These are phyloP conservation scores for Silene noctiflora DNA, from an alignment of 179 eudicot species.

Conservation along the genomic window DNA sequence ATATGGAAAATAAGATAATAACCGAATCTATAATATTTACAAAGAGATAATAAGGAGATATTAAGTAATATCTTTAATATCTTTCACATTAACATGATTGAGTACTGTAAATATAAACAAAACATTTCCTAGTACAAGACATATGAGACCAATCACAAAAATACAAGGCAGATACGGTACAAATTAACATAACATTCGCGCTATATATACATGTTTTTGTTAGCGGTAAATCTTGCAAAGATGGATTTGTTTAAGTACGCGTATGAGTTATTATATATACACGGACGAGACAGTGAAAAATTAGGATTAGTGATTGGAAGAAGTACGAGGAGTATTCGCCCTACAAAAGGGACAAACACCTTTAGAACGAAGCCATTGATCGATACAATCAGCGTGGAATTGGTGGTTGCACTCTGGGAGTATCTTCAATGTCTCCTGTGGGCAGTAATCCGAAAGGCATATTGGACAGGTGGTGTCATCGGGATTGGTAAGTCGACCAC, in stretches of 20 bases:
- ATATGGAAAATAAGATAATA: no score
- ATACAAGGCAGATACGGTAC: no score
- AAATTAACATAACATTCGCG: background rate
- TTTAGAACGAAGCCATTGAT: slow-evolving; percentile 12
- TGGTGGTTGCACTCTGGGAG: slow-evolving; percentile 16
- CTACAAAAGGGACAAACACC: slow-evolving; percentile 22
- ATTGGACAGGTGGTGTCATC: slow-evolving; percentile 16
- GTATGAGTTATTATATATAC: background rate
- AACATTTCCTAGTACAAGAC: no score
- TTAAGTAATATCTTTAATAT: no score
- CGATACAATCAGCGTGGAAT: slow-evolving; percentile 21
- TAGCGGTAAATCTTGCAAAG: background rate
- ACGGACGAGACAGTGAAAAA: background rate
- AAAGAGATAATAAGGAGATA: no score
- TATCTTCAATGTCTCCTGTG: slow-evolving; percentile 4
- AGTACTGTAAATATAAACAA: no score
- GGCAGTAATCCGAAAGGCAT: slow-evolving; percentile 17
- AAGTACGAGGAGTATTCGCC: background rate
- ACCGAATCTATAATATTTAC: no score
- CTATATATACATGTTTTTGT: background rate
- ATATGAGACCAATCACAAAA: no score
- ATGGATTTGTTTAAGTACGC: no score
- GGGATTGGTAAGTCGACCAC: slow-evolving; percentile 10
- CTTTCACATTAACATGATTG: no score
- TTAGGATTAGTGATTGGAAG: background rate